Conservation (phyloP, 2,329 filamentous ascomycete species). For the Aureobasidium namibiae region DNA sequence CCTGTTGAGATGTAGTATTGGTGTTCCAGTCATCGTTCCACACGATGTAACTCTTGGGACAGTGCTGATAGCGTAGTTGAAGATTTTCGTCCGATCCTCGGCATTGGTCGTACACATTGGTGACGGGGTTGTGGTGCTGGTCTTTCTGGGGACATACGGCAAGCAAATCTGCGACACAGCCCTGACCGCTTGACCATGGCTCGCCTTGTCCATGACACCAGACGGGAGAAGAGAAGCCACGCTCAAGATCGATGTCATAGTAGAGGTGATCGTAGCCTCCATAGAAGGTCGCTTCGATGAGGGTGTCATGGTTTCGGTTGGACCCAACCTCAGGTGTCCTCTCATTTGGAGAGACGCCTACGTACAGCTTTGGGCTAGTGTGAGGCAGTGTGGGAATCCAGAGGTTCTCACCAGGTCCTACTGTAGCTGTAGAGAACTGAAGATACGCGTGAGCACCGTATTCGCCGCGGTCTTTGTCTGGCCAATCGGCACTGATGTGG, state of each 20-base stretch:
- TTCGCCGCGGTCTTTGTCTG: background rate
- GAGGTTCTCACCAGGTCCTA: background rate
- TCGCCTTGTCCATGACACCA: slow-evolving; percentile 9
- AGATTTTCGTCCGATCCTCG: background rate
- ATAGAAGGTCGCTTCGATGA: background rate
- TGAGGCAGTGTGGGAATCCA: background rate
- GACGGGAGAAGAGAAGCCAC: slow-evolving; percentile 10
- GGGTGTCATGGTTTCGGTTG: slow-evolving; percentile 1
- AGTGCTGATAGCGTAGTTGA: background rate
- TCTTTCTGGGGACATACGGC: background rate
- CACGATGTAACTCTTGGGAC: background rate
- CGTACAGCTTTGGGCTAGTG: background rate
- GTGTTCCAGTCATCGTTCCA: background rate
- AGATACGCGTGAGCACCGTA: background rate
- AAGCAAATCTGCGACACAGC: slow-evolving; percentile 7
- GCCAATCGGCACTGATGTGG: slow-evolving; percentile 5
- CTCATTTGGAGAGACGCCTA: slow-evolving; percentile 1
- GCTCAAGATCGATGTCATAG: slow-evolving; percentile 12
- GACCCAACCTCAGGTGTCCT: background rate
- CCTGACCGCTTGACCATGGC: background rate
- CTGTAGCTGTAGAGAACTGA: background rate
- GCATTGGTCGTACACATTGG: background rate
- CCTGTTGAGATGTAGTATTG: background rate
- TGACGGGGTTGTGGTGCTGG: background rate
- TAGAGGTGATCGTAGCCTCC: background rate